Conservation (phyloP, 192 early-diverging fungal genomes). For the Tieghemiomyces parasiticus region DNA sequence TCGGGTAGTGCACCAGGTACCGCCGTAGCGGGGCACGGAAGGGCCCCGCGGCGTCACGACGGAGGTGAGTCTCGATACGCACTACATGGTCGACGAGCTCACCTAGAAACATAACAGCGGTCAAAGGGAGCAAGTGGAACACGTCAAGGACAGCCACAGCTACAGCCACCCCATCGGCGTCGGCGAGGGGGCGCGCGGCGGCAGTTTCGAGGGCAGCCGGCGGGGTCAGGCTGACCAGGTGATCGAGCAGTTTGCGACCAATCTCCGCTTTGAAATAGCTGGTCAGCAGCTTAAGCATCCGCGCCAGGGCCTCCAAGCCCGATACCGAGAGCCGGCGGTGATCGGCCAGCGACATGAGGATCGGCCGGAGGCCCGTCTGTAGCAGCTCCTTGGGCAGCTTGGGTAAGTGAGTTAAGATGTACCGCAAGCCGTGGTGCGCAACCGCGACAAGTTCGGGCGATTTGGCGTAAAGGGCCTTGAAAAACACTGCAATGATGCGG, state of each 20-base stretch:
- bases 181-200: constrained; percentile 66
- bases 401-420: constrained; percentile 29
- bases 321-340: constrained; percentile 85
- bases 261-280: constrained; percentile 99
- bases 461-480: constrained; percentile 96
- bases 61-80: constrained; percentile 67
- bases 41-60: constrained; percentile 77
- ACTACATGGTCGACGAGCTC: constrained; percentile 79
- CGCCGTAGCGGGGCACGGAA: constrained; percentile 82
- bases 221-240: constrained; percentile 85
- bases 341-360: constrained; percentile 87
- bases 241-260: constrained; percentile 94
- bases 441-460: constrained; percentile 88
- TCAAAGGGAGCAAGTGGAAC: constrained; percentile 80
- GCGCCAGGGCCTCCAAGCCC: constrained; percentile 85
- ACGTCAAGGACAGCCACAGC: constrained; percentile 89
- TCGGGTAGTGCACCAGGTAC: constrained; percentile 79
- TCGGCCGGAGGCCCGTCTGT: constrained; percentile 91
- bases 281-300: constrained; percentile 80
- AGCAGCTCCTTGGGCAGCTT: constrained; percentile 90
- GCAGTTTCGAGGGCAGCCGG: constrained; percentile 67
- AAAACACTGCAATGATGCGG: constrained; percentile 93
- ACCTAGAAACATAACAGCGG: constrained; percentile 83
- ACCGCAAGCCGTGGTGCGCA: constrained; percentile 82
- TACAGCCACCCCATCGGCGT: constrained; percentile 87